Conservation (phyloP, 2,329 filamentous ascomycete species). For the Endoconidiophora polonica region DNA sequence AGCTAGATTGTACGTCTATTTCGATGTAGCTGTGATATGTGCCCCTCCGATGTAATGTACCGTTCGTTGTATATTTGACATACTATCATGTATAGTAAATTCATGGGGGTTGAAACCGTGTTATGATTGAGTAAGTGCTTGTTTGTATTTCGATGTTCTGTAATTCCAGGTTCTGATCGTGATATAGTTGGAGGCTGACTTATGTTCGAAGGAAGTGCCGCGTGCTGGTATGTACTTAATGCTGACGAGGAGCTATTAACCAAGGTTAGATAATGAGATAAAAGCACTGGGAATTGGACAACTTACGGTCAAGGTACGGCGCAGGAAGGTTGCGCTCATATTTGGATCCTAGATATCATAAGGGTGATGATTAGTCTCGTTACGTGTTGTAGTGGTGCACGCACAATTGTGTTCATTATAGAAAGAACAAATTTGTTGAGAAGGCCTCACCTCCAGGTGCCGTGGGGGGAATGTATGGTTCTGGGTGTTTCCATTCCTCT, state of each 20-base stretch:
- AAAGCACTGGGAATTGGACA: not conserved
- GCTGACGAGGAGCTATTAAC: slow-evolving; percentile 4
- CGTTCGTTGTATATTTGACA: not conserved
- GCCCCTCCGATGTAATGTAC: not conserved
- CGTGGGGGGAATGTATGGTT: slow-evolving; percentile 77
- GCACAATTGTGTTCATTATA: not conserved
- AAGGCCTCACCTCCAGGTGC: slow-evolving; percentile 66
- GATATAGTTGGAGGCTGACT: too few species aligned
- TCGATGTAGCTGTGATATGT: not conserved
- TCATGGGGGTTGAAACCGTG: too few species aligned
- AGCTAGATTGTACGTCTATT: not conserved
- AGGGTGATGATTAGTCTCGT: not conserved
- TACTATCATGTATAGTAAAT: not conserved
- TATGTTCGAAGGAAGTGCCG: too few species aligned
- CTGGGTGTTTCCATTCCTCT: slow-evolving; percentile 92
- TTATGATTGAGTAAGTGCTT: too few species aligned
- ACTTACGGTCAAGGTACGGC: slow-evolving; percentile 67
- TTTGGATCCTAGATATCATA: slow-evolving; percentile 55
- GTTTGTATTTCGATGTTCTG: too few species aligned
- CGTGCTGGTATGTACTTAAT: not conserved
- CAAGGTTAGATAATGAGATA: not conserved
- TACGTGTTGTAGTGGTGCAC: not conserved
- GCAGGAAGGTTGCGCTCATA: slow-evolving; percentile 83
- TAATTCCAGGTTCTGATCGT: too few species aligned
- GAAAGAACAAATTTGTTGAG: not conserved